Evolutionary conservation across 768 basidiomycete species (phyloP).

Genomic region (Termitomyces bulborhizus): DNA sequence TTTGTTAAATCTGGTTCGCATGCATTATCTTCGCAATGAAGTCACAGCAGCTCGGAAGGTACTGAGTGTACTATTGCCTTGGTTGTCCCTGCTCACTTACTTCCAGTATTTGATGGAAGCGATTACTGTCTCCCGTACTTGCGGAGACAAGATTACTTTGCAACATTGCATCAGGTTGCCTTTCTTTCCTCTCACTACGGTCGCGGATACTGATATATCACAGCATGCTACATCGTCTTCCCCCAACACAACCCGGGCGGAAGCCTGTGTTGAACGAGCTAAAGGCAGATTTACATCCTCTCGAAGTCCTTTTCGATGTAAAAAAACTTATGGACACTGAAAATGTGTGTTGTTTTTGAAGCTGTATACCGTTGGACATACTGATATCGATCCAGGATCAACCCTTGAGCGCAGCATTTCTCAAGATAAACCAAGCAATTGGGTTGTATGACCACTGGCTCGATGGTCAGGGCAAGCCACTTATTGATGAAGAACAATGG

Average conservation of each 20-base stretch:
- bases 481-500: constrained; percentile 57
- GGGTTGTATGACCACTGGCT: constrained; percentile 70
- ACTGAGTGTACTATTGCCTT: not conserved
- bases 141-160: constrained; percentile 63
- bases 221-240: constrained; percentile 71
- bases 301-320: constrained; percentile 73
- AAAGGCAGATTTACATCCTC: constrained; percentile 68
- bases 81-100: not conserved
- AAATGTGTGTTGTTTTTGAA: constrained; percentile 35
- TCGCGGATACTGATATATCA: constrained; percentile 1
- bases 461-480: constrained; percentile 45
- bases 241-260: constrained; percentile 37
- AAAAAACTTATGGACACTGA: constrained; percentile 66
- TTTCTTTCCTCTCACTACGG: not conserved
- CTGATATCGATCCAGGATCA: constrained; percentile 43
- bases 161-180: constrained; percentile 74
- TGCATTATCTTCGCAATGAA: constrained; percentile 72
- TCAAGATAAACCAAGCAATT: constrained; percentile 58
- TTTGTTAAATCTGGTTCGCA: constrained; percentile 66
- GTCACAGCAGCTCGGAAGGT: constrained; percentile 66
- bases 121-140: constrained; percentile 68
- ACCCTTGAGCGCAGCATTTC: constrained; percentile 63
- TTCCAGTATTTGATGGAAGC: constrained; percentile 68
- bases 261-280: constrained; percentile 62
- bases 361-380: not conserved